Evolutionary conservation across 2,329 filamentous ascomycete species (phyloP).

Genomic region (Rhexocercosporidium sp.): DNA sequence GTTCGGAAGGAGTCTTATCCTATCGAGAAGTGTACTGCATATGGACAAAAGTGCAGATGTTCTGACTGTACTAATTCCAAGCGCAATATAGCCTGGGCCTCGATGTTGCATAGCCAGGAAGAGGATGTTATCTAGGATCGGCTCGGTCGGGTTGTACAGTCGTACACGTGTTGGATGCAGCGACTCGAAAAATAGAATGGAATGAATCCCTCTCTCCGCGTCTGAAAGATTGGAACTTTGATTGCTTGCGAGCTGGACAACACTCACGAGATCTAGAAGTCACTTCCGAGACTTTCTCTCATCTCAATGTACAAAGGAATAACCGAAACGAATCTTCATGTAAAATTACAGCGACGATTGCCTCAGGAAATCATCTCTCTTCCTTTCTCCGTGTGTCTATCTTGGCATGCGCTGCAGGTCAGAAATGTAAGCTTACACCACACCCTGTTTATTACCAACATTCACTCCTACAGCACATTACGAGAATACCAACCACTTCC

Average conservation of each 20-base stretch:
- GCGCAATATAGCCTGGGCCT: neutral
- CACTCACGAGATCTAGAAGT: neutral
- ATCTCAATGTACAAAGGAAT: neutral
- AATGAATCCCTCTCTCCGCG: no score
- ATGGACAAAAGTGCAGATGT: neutral
- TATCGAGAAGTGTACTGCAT: neutral
- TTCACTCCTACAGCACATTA: neutral
- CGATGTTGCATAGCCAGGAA: neutral
- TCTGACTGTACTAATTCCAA: neutral
- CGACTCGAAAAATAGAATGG: neutral
- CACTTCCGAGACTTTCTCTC: neutral
- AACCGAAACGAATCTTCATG: neutral
- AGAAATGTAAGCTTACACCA: slow-evolving; percentile 4
- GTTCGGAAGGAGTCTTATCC: neutral
- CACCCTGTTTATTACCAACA: neutral
- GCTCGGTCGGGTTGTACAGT: neutral
- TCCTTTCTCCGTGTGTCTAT: neutral
- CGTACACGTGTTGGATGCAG: neutral
- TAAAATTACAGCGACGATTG: no score
- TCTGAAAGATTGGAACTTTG: no score
- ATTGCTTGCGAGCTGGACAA: neutral
- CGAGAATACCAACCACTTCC: neutral
- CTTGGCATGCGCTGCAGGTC: neutral
- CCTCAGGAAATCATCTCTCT: neutral
- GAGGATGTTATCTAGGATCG: neutral